A percentile compares a stretch with the other conserved stretches of the same genome.
Evolutionary conservation across 2,329 filamentous ascomycete species (phyloP).

Genomic region (Balansia obtecta): DNA sequence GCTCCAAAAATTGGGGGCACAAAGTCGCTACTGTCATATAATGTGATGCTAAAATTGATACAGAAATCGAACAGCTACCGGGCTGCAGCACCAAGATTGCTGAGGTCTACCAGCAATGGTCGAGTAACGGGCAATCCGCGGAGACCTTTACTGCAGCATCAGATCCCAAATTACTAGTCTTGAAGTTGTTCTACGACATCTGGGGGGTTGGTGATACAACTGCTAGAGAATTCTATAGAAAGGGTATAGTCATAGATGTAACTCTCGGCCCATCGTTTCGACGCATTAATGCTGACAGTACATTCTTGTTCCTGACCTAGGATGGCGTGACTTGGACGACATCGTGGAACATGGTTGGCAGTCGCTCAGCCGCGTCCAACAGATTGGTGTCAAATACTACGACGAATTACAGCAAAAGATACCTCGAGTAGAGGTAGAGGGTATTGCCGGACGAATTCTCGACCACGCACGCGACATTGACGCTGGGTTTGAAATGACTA

Average conservation of each 20-base stretch:
- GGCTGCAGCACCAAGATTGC: conserved; percentile 75
- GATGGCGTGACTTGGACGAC: conserved; percentile 79
- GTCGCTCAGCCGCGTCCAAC: conserved; percentile 63
- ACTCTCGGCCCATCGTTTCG: background rate
- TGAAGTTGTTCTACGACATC: conserved; percentile 68
- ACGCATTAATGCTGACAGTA: background rate
- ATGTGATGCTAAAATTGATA: background rate
- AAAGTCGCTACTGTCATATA: background rate
- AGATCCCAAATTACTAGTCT: conserved; percentile 49
- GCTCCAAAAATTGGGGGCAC: background rate
- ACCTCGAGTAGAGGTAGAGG: conserved; percentile 58
- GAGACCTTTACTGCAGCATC: conserved; percentile 52
- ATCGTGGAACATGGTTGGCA: conserved; percentile 74
- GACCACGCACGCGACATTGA: conserved; percentile 53
- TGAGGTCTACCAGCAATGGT: conserved; percentile 66
- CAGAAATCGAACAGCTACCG: conserved; percentile 49
- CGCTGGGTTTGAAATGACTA: conserved; percentile 39
- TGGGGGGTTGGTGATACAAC: conserved; percentile 85
- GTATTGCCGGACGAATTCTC: conserved; percentile 52
- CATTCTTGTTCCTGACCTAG: conserved; percentile 11
- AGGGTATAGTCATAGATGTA: conserved; percentile 22
- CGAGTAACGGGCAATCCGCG: conserved; percentile 41
- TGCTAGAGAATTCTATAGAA: conserved; percentile 68
- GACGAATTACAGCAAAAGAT: conserved; percentile 69
- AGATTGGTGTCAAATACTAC: conserved; percentile 90